Percentiles rank a stretch among this genome's conserved stretches.
phyloP scores from a whole-genome alignment of 176 grass and related monocot species.

The Oryza meyeriana region DNA sequence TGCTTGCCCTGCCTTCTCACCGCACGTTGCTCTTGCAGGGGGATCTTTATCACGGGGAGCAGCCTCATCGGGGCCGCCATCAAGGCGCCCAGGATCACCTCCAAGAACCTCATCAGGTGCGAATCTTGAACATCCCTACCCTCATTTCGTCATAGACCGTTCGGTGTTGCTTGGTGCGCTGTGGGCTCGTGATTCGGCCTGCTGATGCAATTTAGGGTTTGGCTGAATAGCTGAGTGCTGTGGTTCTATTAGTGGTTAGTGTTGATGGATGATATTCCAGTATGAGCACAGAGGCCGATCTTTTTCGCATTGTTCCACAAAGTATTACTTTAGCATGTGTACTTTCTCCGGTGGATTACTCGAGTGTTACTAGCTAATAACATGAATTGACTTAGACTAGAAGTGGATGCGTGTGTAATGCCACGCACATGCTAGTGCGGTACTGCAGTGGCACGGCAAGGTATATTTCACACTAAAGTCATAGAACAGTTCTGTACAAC shows the following conservation, averaged over 20 bases:
- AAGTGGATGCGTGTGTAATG: too few species aligned
- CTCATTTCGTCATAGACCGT: not conserved
- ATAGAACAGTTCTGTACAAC: too few species aligned
- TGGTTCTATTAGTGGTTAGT: not conserved
- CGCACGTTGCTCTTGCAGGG: constrained; percentile 44
- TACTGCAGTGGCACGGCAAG: too few species aligned
- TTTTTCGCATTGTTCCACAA: not conserved
- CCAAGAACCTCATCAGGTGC: constrained; percentile 98
- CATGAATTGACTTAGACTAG: not conserved
- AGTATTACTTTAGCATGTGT: not conserved
- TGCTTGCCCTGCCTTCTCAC: not conserved
- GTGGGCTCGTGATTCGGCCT: not conserved
- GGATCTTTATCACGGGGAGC: constrained; percentile 97
- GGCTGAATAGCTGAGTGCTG: not conserved
- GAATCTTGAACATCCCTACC: not conserved
- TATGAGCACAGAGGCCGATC: not conserved
- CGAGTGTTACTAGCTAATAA: not conserved
- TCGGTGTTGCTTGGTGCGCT: not conserved
- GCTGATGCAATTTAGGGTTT: not conserved
- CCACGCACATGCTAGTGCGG: too few species aligned
- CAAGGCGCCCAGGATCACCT: constrained; percentile 97
- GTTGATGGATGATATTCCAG: not conserved
- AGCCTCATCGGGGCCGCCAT: constrained; percentile 95
- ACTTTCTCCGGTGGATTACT: not conserved
- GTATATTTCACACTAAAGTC: too few species aligned